These are phyloP conservation scores for Senecio squalidus DNA, from an alignment of 140 eudicot species.

Conservation along the genomic window DNA sequence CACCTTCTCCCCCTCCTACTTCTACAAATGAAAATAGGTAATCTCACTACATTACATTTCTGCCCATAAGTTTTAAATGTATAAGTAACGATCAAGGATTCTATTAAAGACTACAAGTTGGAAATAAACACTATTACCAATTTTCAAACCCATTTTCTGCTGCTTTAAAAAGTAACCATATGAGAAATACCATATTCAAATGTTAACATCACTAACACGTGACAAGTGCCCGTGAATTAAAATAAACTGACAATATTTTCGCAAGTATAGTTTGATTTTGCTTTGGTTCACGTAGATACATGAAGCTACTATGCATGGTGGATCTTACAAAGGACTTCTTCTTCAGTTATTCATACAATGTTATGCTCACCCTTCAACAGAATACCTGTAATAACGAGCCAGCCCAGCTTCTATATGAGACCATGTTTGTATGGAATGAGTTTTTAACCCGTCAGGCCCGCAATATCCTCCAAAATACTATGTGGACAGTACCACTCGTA, in stretches of 20 bases:
- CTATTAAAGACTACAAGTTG: no score
- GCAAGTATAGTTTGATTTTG: slow-evolving; percentile 14
- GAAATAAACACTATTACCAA: no score
- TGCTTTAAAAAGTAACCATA: no score
- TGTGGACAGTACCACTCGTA: slow-evolving; percentile 89
- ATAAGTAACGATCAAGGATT: slow-evolving; percentile 30
- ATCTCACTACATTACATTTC: slow-evolving; percentile 95
- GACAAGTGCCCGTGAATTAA: no score
- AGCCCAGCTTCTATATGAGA: slow-evolving; percentile 48
- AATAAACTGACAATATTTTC: no score
- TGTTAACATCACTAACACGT: no score
- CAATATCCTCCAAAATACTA: slow-evolving; percentile 55
- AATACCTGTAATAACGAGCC: slow-evolving; percentile 49
- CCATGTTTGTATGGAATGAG: slow-evolving; percentile 98
- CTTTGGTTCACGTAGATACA: slow-evolving; percentile 59
- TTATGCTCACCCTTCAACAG: slow-evolving; percentile 94
- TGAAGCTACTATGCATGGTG: slow-evolving; percentile 86
- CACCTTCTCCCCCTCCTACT: slow-evolving; percentile 69
- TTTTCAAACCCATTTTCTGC: slow-evolving; percentile 9
- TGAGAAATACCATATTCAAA: no score
- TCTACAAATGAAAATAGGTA: slow-evolving; percentile 99
- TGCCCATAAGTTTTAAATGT: slow-evolving; percentile 74
- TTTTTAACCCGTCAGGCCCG: slow-evolving; percentile 71
- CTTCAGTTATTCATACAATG: slow-evolving; percentile 88
- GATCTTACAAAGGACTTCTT: slow-evolving; percentile 97